Conservation (phyloP, 140 eudicot species). For the Ambrosia hybrid region DNA sequence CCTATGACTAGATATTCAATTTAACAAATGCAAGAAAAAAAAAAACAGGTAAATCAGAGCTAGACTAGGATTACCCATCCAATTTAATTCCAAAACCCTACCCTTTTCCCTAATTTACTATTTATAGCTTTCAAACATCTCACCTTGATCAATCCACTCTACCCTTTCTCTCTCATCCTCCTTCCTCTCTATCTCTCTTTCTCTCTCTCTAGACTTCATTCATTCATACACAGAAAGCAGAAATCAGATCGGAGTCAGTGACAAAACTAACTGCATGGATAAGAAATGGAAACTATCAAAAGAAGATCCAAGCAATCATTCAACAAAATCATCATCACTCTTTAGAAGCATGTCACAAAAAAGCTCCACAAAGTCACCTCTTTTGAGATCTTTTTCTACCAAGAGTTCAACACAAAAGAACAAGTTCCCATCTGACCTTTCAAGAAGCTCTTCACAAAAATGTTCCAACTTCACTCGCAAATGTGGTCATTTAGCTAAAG, state of each 20-base stretch:
- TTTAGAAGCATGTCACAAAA: conserved; percentile 51
- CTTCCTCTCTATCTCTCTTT: not conserved
- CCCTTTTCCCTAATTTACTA: conserved; percentile 34
- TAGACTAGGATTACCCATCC: no score
- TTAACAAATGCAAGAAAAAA: no score
- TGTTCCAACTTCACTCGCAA: conserved; percentile 51
- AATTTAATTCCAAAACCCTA: no score
- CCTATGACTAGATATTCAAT: no score
- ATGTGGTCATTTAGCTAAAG: conserved; percentile 55
- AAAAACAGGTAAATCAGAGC: no score
- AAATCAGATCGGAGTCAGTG: conserved; percentile 23
- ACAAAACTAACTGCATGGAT: conserved; percentile 43
- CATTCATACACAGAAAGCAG: not conserved
- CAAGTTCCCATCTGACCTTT: conserved; percentile 38
- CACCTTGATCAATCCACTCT: conserved; percentile 35
- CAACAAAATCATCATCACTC: conserved; percentile 47
- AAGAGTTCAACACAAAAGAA: conserved; percentile 54
- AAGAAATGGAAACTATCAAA: conserved; percentile 56
- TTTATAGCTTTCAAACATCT: conserved; percentile 39
- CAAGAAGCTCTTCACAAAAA: conserved; percentile 52
- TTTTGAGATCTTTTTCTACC: conserved; percentile 45
- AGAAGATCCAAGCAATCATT: conserved; percentile 43
- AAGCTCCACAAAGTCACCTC: conserved; percentile 41
- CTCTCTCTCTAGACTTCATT: conserved; percentile 18
- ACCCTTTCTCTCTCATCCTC: conserved; percentile 11